Base-by-base conservation (phyloP, 768 basidiomycete genomes). In the Rhizopogon rudus region DNA sequence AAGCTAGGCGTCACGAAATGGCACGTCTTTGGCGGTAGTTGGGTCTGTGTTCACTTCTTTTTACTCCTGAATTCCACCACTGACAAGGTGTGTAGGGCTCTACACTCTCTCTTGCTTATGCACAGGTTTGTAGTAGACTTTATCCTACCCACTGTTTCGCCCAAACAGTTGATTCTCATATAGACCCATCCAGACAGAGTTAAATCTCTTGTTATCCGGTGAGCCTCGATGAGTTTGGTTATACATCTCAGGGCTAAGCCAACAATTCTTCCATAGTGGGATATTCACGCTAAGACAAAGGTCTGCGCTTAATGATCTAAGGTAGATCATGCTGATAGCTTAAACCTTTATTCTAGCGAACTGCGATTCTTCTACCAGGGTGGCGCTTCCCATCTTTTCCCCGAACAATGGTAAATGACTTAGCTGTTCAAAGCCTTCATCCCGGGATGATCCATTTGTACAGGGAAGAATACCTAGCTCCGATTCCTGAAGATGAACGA, bases 21-120 rank as follows among this genome's bases (percentile, higher is more conserved):
- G 94, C 86, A 95, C 54, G 91, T 97, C 28, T 97, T 98, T 65
- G 95, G 95, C 29, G 94, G 94, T 8, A 91, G 88, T 48, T 96
- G 94, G 93, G 89, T 88, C 60, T 49, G 75, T 56, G 25, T 25
- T n/a, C 5, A 20, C 22, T 48, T 5, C 14, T 44, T 48, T 4
- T 8, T 20, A 25, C 8, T 39, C 25, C 13, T n/a, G 48, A 42
- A 10, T 13, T 22, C 25, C 6, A 14, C 49, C 28, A 39, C 50
- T 54, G 22, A 52, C 43, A 14, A 14, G 20, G 33, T 20, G 40
- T 43, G 1, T 42, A 84, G 90, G 94, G 95, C 2, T 93, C 91
- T 4, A 95, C 94, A 3, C 78, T 98, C 10, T 80, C 91, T 5
- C 71, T 96, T 51, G 86, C 85, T 2, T 96, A 98, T 69, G 83